Evolutionary conservation across 2,329 filamentous ascomycete species (phyloP).

Genomic region (Aspergillus ibericus): DNA sequence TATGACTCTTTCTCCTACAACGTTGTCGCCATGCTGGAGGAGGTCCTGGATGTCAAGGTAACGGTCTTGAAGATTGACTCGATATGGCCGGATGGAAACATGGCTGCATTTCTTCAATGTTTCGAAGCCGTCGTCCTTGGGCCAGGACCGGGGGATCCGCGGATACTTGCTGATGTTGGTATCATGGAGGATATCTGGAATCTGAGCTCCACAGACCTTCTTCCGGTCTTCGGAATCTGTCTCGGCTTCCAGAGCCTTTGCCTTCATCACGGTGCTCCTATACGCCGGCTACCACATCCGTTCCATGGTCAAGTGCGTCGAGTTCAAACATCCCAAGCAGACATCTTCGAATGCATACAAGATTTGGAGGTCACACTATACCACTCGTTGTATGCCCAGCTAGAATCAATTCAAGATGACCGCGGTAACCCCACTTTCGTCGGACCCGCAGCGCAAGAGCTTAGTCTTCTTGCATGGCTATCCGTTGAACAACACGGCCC

Average conservation of each 20-base stretch:
- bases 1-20: conserved; percentile 98
- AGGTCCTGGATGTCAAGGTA: conserved; percentile 66
- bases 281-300: conserved; percentile 68
- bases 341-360: conserved; percentile 66
- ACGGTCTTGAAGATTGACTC: conserved; percentile 71
- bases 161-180: conserved; percentile 72
- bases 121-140: conserved; percentile 89
- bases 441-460: conserved; percentile 23
- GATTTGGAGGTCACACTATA: conserved; percentile 73
- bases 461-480: conserved; percentile 64
- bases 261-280: conserved; percentile 63
- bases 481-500: conserved; percentile 39
- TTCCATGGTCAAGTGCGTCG: conserved; percentile 77
- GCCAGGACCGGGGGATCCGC: conserved; percentile 83
- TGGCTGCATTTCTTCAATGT: conserved; percentile 51
- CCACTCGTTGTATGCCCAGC: conserved; percentile 60
- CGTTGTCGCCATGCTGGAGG: conserved; percentile 77
- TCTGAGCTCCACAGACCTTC: conserved; percentile 56
- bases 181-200: conserved; percentile 76
- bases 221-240: conserved; percentile 86
- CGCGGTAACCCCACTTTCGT: conserved; percentile 21
- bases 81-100: conserved; percentile 42
- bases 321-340: conserved; percentile 60
- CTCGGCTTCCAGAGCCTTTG: conserved; percentile 84
- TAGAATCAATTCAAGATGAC: conserved; percentile 24